These are phyloP conservation scores for Moniliella sp. DNA, from an alignment of 1,284 basidiomycete genomes.

Conservation along the genomic window DNA sequence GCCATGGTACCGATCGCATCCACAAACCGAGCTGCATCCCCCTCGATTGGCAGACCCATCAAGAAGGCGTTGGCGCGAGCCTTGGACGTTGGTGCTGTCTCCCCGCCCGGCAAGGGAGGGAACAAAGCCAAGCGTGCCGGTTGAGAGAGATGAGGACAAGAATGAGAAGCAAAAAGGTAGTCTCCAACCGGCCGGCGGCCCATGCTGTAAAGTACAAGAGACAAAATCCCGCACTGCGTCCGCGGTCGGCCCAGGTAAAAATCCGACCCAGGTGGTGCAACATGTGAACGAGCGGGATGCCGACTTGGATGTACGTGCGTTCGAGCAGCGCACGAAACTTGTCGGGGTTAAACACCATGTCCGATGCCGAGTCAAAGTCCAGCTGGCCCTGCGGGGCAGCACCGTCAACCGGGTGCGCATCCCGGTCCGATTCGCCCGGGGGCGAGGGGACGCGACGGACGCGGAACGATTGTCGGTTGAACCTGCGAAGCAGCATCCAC, in stretches of 20 bases:
- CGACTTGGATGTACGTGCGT: slow-evolving; percentile 39
- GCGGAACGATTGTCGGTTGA: slow-evolving; percentile 38
- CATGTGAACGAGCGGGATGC: slow-evolving; percentile 37
- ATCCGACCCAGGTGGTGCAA: slow-evolving; percentile 39
- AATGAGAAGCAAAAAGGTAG: slow-evolving; percentile 27
- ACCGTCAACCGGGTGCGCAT: slow-evolving; percentile 11
- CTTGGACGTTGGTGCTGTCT: slow-evolving; percentile 28
- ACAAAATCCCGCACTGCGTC: slow-evolving; percentile 37
- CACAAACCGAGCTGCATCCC: no score
- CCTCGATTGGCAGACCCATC: no score
- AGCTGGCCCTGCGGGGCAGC: slow-evolving; percentile 22
- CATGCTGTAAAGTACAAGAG: slow-evolving; percentile 8
- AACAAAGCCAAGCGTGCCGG: slow-evolving; percentile 38
- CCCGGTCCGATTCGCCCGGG: slow-evolving; percentile 9
- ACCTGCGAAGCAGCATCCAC: slow-evolving; percentile 37
- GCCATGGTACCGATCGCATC: no score
- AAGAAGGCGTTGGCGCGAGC: no score
- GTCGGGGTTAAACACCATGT: slow-evolving; percentile 40
- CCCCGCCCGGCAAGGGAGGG: slow-evolving; percentile 38
- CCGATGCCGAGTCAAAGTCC: slow-evolving; percentile 37
- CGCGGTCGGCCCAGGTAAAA: slow-evolving; percentile 40
- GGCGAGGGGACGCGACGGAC: slow-evolving; percentile 30
- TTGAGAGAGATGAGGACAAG: slow-evolving; percentile 38
- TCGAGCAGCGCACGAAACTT: slow-evolving; percentile 41
- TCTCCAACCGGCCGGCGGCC: slow-evolving; percentile 5